A percentile compares a stretch with the other conserved stretches of the same genome.
Evolutionary conservation across 495 filamentous ascomycete species (phyloP).

Genomic region (Penicillium goetzii): DNA sequence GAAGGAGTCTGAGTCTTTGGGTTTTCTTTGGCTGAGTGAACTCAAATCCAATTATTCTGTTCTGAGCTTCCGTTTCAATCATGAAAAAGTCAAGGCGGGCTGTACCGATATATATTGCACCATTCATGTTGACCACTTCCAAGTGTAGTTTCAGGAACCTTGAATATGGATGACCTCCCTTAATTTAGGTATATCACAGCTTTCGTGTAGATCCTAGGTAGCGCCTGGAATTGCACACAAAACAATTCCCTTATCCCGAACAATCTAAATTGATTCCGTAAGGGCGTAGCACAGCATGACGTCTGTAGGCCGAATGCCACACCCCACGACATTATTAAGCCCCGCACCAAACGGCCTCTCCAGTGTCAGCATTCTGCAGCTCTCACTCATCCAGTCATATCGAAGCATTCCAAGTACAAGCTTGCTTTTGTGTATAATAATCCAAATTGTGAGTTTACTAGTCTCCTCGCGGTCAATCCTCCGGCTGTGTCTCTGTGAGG

Average conservation of each 20-base stretch:
- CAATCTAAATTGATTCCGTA: neutral
- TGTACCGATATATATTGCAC: too few relatives aligned
- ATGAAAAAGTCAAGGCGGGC: too few relatives aligned
- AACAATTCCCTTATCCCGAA: neutral
- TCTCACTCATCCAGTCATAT: neutral
- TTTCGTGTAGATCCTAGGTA: neutral
- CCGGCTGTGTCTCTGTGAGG: too few relatives aligned
- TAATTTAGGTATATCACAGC: neutral
- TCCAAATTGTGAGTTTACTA: neutral
- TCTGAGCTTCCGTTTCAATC: too few relatives aligned
- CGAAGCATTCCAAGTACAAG: neutral
- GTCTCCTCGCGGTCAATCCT: neutral
- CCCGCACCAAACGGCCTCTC: slow-evolving; percentile 15
- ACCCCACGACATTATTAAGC: slow-evolving; percentile 27
- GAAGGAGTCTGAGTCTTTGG: neutral
- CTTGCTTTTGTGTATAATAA: neutral
- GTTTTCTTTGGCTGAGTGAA: too few relatives aligned
- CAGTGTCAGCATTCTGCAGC: slow-evolving; percentile 1
- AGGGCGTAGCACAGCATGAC: slow-evolving; percentile 17
- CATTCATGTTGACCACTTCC: too few relatives aligned
- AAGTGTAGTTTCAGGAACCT: too few relatives aligned
- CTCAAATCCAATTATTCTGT: too few relatives aligned
- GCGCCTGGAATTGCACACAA: neutral
- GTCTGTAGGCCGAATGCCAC: slow-evolving; percentile 4
- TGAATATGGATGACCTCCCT: too few relatives aligned